Evolutionary conservation across 2,329 filamentous ascomycete genomes (phyloP), one percentile per base, ranked within the genome.

Genomic region (Arthrobotrys pseudoclavata): DNA sequence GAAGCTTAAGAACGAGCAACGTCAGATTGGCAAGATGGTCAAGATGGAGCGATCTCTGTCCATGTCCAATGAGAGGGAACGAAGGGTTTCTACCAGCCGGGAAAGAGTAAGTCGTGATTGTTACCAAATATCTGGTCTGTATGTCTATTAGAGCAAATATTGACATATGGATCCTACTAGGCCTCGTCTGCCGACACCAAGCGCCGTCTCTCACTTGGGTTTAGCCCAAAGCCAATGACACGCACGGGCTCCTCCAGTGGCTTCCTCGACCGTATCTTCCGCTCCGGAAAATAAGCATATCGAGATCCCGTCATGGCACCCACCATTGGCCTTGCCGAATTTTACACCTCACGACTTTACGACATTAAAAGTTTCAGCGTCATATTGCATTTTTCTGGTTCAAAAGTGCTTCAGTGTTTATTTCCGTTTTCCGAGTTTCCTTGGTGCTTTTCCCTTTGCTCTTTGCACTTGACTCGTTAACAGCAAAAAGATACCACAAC

Each of bases 181-280:
- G 72, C 72, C 10, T 76, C 60, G 12, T 76, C 72, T 20, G 50
- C 72, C 34, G 72, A 76, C 20, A 70, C 48, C n/a, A 76, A 76
- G 52, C 57, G 72, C 15, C 52, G 72, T 15, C 72, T 64, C 6
- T 76, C 72, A 9, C 50, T 76, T 7, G 72, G 72, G 45, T 76
- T 76, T 50, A 50, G 40, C 13, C 64, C 64, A 48, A 76, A 69
- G 71, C 71, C 71, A 24, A 52, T 76, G 60, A 22, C 50, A 34
- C 66, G 72, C 29, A 61, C 72, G 3, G 47, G 40, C 10, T 70
- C 66, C 3, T 70, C 66, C 12, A 45, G 52, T 18, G 69, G 60
- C 60, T 76, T 76, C 34, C 63, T 76, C 24, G 72, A 76, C 20
- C 66, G 72, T 18, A 52, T 76, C 50, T 76, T 76, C 66, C 37